These are phyloP conservation scores for Zymoseptoria crescenta DNA, from an alignment of 2,329 filamentous ascomycete genomes.

Conservation along the genomic window DNA sequence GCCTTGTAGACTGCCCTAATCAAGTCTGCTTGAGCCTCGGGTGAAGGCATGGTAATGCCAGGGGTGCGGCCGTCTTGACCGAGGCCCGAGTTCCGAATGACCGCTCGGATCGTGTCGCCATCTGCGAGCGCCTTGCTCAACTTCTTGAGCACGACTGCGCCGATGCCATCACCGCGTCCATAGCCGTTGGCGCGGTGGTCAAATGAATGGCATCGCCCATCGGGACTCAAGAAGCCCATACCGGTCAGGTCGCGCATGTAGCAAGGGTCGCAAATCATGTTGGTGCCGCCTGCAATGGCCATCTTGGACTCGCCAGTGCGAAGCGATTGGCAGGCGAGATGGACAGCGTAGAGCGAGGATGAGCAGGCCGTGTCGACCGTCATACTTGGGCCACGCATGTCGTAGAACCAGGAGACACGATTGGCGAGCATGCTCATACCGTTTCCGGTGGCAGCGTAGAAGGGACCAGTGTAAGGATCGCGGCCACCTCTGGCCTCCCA, in stretches of 20 bases:
- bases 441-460: constrained; percentile 15
- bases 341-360: constrained; percentile 8
- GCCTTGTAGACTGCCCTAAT: constrained; percentile 8
- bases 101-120: constrained; percentile 25
- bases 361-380: constrained; percentile 13
- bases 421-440: constrained; percentile 5
- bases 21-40: constrained; percentile 26
- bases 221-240: constrained; percentile 25
- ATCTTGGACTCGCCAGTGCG: constrained; percentile 5
- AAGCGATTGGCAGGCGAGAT: constrained; percentile 9
- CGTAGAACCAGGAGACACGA: constrained; percentile 14
- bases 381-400: constrained; percentile 10
- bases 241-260: neutral
- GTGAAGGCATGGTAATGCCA: constrained; percentile 34
- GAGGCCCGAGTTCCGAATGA: constrained; percentile 28
- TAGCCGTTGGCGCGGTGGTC: constrained; percentile 40
- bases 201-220: constrained; percentile 25
- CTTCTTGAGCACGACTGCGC: constrained; percentile 44
- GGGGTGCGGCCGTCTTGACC: constrained; percentile 31
- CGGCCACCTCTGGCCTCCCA: constrained; percentile 6
- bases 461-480: constrained; percentile 9
- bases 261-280: constrained; percentile 8
- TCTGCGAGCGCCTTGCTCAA: constrained; percentile 9
- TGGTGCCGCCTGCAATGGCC: constrained; percentile 4
- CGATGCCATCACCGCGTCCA: constrained; percentile 48